Percentiles rank a stretch among this genome's conserved stretches.
These are phyloP conservation scores for Globisporangium cederbergense DNA, from an alignment of 352 stramenopile genomes.

Conservation along the genomic window DNA sequence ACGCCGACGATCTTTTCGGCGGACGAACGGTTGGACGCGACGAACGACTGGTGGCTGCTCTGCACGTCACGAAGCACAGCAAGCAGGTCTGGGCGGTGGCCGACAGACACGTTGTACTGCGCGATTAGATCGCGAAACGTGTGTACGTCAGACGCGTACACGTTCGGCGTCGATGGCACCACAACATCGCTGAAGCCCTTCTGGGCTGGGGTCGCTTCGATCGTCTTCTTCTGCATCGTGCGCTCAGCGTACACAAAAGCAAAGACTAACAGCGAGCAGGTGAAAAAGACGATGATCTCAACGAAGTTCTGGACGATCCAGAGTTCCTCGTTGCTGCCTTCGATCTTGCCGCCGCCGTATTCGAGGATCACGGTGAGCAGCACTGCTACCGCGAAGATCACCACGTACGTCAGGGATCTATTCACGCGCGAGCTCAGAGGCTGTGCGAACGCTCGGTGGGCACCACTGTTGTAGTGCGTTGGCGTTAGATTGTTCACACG, in stretches of 20 bases:
- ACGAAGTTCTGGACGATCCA: slow-evolving; percentile 27
- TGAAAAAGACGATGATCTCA: slow-evolving; percentile 9
- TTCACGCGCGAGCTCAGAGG: slow-evolving; percentile 14
- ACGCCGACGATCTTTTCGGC: slow-evolving; percentile 9
- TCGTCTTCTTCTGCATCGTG: not conserved
- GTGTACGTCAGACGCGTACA: not conserved
- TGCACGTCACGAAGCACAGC: slow-evolving; percentile 26
- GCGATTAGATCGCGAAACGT: slow-evolving; percentile 31
- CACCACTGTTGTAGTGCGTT: slow-evolving; percentile 1
- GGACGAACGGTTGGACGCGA: not conserved
- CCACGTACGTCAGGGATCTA: not conserved
- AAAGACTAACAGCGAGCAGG: not conserved
- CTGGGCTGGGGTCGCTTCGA: not conserved
- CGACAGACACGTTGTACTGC: slow-evolving; percentile 26
- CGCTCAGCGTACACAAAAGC: slow-evolving; percentile 5
- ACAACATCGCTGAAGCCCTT: not conserved
- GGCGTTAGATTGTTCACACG: not conserved
- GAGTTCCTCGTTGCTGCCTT: not conserved
- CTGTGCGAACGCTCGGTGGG: slow-evolving; percentile 10
- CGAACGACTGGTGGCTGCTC: slow-evolving; percentile 13
- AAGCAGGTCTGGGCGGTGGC: slow-evolving; percentile 27
- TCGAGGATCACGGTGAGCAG: slow-evolving; percentile 11
- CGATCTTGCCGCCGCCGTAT: slow-evolving; percentile 20
- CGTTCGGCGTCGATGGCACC: not conserved
- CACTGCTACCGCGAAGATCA: not conserved